Base-by-base conservation (phyloP, 371 early-diverging fungal genomes). In the Mucor lusitanicus region DNA sequence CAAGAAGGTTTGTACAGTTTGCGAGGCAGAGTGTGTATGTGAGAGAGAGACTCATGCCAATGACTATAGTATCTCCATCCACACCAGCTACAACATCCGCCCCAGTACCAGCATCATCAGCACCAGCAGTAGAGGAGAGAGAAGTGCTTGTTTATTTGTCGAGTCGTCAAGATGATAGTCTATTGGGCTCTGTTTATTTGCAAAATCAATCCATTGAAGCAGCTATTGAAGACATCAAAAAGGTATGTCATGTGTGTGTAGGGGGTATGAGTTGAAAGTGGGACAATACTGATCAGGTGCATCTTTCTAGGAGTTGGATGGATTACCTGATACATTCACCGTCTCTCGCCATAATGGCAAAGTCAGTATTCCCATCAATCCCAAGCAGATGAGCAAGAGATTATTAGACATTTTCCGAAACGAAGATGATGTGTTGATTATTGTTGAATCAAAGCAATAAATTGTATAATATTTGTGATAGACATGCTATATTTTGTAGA, bases 321-420 rank as follows among this genome's bases (percentile, higher is more conserved):
- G 80, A 13, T 62, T 90, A 7, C 90, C 91, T 0, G 74, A 66
- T 2, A 56, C 71, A 8, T 88, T 90, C 61, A 67, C 70, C 0
- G 19, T 91, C 9, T 76, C 86, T 1, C 80, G 89, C 21, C 81
- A 85, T 65, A 91, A 89, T 50, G 90, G 91, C 50, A 82, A 87
- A 64, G 77, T 85, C 50, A 77, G 73, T 12, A 84, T 91, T 48
- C 91, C 91, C 9, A 79, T 91, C 55, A 85, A 79, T 67, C 67
- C 79, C 19, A 90, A 89, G 69, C 91, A 91, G 70, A 84, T 85
- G 75, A 71, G 48, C 57, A 84, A 85, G 64, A 74, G 68, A 35
- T 65, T 84, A 4, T 70, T 84, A 25, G 86, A 84, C 56, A 59
- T 85, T 8, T 86, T 88, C 70, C 71, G 83, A 66, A 74, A 80